Conservation (phyloP, 345 rosid genomes). For the Cardamine resedifolia region DNA sequence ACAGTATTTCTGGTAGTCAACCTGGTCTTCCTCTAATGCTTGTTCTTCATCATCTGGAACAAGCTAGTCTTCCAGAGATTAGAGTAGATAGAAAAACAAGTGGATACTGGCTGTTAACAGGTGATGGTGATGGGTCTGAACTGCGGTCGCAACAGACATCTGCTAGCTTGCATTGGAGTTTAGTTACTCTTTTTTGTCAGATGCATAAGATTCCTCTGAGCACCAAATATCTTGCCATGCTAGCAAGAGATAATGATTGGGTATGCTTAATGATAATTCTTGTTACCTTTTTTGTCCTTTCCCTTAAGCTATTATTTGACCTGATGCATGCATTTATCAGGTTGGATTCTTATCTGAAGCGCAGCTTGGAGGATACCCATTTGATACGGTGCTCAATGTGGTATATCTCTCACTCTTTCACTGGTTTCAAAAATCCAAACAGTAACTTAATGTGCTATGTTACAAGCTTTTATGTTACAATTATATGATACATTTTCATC, state of each 20-base stretch:
- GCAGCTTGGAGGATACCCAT: constrained; percentile 90
- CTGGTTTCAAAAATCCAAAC: constrained; percentile 21
- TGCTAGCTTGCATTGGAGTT: constrained; percentile 86
- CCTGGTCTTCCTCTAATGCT: constrained; percentile 66
- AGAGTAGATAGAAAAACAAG: constrained; percentile 67
- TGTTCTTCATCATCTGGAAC: constrained; percentile 88
- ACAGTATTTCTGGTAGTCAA: constrained; percentile 38
- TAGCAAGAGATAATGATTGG: constrained; percentile 99
- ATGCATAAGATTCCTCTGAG: constrained; percentile 89
- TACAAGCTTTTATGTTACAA: too few species aligned
- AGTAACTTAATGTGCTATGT: constrained; percentile 5
- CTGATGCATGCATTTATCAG: constrained; percentile 47
- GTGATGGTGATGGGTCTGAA: constrained; percentile 84
- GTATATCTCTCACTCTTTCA: constrained; percentile 48
- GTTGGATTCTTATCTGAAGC: constrained; percentile 97
- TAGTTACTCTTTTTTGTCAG: constrained; percentile 85
- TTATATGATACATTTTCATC: constrained; percentile 25
- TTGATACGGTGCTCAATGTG: constrained; percentile 74
- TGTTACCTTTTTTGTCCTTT: constrained; percentile 16
- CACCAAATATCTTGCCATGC: constrained; percentile 83
- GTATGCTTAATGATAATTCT: constrained; percentile 47
- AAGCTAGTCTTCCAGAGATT: constrained; percentile 79
- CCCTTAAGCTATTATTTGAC: constrained; percentile 14
- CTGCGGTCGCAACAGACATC: constrained; percentile 83
- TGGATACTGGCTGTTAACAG: constrained; percentile 88